Evolutionary conservation across 257 asterid genomes (phyloP).

Genomic region (Mitragyna speciosa): DNA sequence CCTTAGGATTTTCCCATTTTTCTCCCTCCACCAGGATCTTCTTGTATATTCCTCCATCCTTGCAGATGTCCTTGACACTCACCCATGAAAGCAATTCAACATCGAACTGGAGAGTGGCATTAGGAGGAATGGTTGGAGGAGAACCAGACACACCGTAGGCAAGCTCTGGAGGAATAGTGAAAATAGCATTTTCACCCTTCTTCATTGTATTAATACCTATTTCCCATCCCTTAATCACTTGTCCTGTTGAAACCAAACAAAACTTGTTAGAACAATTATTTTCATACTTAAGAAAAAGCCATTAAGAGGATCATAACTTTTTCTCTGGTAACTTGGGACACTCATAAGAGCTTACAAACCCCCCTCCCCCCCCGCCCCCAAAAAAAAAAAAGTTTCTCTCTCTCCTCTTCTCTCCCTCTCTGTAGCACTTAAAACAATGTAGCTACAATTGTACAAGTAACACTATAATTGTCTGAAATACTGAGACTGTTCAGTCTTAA

Average conservation of each 20-base stretch:
- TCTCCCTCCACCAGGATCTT: conserved; percentile 50
- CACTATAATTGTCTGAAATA: no score
- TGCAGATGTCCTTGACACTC: conserved; percentile 62
- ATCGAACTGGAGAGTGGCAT: conserved; percentile 55
- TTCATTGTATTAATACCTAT: conserved; percentile 62
- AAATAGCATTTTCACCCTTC: conserved; percentile 60
- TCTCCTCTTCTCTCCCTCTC: background rate
- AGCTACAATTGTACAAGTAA: background rate
- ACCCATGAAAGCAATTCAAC: conserved; percentile 62
- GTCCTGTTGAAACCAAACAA: conserved; percentile 29
- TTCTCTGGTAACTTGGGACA: background rate
- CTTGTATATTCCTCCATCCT: conserved; percentile 64
- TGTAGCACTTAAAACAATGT: background rate
- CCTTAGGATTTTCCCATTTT: conserved; percentile 67
- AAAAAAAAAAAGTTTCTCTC: no score
- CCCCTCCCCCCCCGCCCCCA: no score
- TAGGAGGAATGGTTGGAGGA: conserved; percentile 61
- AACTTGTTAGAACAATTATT: background rate
- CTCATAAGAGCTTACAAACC: background rate
- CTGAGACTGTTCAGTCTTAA: background rate
- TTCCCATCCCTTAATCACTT: conserved; percentile 68
- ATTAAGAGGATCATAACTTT: background rate
- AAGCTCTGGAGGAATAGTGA: conserved; percentile 54
- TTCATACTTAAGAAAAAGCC: background rate
- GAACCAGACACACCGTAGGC: conserved; percentile 66